Conservation (phyloP, 2,329 filamentous ascomycete species). For the Exserohilum rostratum region DNA sequence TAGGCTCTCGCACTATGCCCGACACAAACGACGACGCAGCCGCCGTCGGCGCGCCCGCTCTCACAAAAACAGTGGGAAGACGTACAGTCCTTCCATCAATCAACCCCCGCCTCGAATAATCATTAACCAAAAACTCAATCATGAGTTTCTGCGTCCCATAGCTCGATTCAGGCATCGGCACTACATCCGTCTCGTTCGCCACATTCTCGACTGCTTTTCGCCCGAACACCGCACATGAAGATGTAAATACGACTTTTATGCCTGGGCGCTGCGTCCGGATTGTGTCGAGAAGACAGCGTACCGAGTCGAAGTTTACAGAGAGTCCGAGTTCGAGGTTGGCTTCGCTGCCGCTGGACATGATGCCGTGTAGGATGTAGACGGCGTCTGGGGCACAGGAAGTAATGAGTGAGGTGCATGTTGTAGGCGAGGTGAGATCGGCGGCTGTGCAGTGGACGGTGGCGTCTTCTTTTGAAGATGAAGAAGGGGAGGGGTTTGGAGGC, state of each 20-base stretch:
- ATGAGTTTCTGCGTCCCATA: slow-evolving; percentile 70
- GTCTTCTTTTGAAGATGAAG: slow-evolving; percentile 45
- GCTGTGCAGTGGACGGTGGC: slow-evolving; percentile 58
- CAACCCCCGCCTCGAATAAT: slow-evolving; percentile 64
- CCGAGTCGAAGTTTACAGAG: slow-evolving; percentile 66
- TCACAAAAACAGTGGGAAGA: slow-evolving; percentile 67
- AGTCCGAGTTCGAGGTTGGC: slow-evolving; percentile 65
- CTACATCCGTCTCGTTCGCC: slow-evolving; percentile 48
- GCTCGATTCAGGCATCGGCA: slow-evolving; percentile 66
- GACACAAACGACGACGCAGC: slow-evolving; percentile 69
- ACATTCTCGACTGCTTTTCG: slow-evolving; percentile 58
- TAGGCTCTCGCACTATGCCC: slow-evolving; percentile 68
- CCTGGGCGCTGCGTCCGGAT: slow-evolving; percentile 59
- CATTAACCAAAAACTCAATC: slow-evolving; percentile 67
- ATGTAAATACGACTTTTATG: slow-evolving; percentile 65
- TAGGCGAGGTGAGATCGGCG: slow-evolving; percentile 58
- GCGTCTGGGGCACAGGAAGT: slow-evolving; percentile 36
- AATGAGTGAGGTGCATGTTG: slow-evolving; percentile 33
- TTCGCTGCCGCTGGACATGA: slow-evolving; percentile 70
- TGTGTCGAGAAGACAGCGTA: slow-evolving; percentile 60
- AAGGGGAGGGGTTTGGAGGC: slow-evolving; percentile 53
- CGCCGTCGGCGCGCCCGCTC: slow-evolving; percentile 64
- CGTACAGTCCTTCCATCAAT: slow-evolving; percentile 65
- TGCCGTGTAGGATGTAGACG: slow-evolving; percentile 67
- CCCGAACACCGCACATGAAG: slow-evolving; percentile 68